Evolutionary conservation across 2,329 filamentous ascomycete species (phyloP).

Genomic region (Torrubiellomyces zombiae): DNA sequence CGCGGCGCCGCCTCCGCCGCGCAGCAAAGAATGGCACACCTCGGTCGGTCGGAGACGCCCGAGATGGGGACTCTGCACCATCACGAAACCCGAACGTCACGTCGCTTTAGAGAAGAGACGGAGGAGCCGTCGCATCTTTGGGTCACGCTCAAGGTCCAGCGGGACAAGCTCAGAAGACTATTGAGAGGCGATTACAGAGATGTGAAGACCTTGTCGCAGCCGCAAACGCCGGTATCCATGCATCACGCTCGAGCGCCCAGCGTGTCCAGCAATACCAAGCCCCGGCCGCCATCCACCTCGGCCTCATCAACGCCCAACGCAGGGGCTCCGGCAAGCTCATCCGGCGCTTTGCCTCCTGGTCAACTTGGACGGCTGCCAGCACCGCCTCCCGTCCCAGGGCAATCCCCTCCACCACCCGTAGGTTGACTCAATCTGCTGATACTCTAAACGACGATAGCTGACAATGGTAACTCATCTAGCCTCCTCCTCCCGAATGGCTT

Average conservation of each 20-base stretch:
- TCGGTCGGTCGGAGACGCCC: conserved; percentile 76
- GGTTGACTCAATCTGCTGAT: conserved; percentile 16
- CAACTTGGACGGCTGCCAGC: conserved; percentile 55
- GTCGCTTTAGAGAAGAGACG: conserved; percentile 58
- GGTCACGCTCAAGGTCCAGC: conserved; percentile 59
- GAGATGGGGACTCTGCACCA: conserved; percentile 49
- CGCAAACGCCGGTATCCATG: conserved; percentile 15
- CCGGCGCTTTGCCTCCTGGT: conserved; percentile 26
- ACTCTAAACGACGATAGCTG: background rate
- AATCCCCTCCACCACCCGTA: conserved; percentile 42
- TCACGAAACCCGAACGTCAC: conserved; percentile 56
- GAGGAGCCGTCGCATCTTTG: conserved; percentile 54
- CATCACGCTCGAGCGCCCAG: conserved; percentile 16
- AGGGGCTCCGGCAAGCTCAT: conserved; percentile 12
- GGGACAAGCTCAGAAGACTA: conserved; percentile 53
- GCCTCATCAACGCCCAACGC: conserved; percentile 17
- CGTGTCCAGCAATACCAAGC: conserved; percentile 11
- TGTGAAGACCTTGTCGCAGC: conserved; percentile 17
- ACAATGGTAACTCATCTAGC: conserved; percentile 30
- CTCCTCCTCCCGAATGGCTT: conserved; percentile 78
- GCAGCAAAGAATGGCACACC: conserved; percentile 69
- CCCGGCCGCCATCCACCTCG: conserved; percentile 22
- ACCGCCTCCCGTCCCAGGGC: conserved; percentile 40
- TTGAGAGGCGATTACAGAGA: conserved; percentile 35
- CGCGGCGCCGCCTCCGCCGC: conserved; percentile 76